Conservation (phyloP, 495 filamentous ascomycete species). For the Antarctomyces pellizariae region DNA sequence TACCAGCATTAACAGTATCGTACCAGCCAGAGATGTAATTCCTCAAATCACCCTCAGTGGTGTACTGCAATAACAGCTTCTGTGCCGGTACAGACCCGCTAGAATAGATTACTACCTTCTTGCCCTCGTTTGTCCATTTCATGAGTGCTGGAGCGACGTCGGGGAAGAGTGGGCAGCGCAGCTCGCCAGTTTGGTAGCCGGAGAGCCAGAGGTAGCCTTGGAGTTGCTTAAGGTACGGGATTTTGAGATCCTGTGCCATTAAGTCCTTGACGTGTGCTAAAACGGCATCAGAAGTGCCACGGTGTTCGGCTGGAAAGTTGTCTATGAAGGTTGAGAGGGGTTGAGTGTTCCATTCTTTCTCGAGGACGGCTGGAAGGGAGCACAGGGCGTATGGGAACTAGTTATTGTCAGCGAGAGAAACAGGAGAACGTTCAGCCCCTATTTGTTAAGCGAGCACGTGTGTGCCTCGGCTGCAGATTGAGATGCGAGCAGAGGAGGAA, state of each 20-base stretch:
- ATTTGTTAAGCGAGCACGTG: too few relatives aligned
- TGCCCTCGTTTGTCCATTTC: constrained; percentile 22
- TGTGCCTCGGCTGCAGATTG: too few relatives aligned
- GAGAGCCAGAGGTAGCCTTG: constrained; percentile 49
- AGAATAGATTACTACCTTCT: constrained; percentile 41
- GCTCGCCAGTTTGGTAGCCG: constrained; percentile 35
- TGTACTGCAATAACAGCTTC: constrained; percentile 44
- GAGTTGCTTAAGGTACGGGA: constrained; percentile 43
- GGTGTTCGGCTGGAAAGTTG: constrained; percentile 37
- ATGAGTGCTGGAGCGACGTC: constrained; percentile 35
- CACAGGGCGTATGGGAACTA: constrained; percentile 50
- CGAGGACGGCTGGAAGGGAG: constrained; percentile 30
- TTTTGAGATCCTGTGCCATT: constrained; percentile 39
- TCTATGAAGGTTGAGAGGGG: constrained; percentile 31
- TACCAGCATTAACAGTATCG: constrained; percentile 52
- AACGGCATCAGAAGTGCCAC: constrained; percentile 23
- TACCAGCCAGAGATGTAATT: constrained; percentile 33
- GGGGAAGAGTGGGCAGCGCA: constrained; percentile 40
- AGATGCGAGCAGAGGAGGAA: constrained; percentile 2
- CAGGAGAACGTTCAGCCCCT: too few relatives aligned
- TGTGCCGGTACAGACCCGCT: constrained; percentile 48
- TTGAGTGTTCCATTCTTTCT: constrained; percentile 32
- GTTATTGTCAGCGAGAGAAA: too few relatives aligned
- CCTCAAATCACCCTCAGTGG: constrained; percentile 31
- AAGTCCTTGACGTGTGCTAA: constrained; percentile 36